Percentiles rank a stretch among this genome's conserved stretches.
phyloP scores from a whole-genome alignment of 768 basidiomycete species.

The Cyathus striatus region DNA sequence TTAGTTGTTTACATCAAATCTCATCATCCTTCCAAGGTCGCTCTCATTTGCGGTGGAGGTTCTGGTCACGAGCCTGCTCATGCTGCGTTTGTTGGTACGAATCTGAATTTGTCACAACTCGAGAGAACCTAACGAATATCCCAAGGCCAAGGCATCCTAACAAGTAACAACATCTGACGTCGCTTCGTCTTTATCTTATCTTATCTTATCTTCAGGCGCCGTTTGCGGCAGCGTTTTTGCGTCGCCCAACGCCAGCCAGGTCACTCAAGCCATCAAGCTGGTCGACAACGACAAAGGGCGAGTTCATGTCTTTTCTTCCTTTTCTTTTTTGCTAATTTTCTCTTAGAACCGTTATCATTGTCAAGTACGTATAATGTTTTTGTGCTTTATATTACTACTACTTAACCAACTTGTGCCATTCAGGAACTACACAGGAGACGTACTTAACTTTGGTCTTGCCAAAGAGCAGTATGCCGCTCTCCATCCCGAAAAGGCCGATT shows the following conservation, averaged over 20 bases:
- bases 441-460: constrained; percentile 88
- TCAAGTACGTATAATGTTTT: constrained; percentile 48
- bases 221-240: constrained; percentile 87
- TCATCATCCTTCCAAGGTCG: constrained; percentile 62
- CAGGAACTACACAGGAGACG: constrained; percentile 88
- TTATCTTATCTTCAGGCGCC: constrained; percentile 35
- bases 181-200: no score
- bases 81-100: constrained; percentile 80
- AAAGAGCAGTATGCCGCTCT: constrained; percentile 76
- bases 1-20: constrained; percentile 58
- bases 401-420: no score
- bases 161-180: constrained; percentile 37
- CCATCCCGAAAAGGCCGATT: constrained; percentile 61
- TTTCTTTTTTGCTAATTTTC: background rate
- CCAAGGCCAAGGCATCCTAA: constrained; percentile 74
- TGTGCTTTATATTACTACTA: constrained; percentile 4
- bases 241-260: constrained; percentile 82
- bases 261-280: constrained; percentile 74
- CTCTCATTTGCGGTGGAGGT: constrained; percentile 80
- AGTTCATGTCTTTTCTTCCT: constrained; percentile 10
- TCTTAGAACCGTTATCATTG: constrained; percentile 73
- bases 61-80: constrained; percentile 92
- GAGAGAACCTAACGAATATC: no score
- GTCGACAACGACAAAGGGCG: constrained; percentile 71
- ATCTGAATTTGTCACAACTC: background rate